Base-by-base conservation (phyloP, 306 rosid species). In the Chamaecrista fasciculata region DNA sequence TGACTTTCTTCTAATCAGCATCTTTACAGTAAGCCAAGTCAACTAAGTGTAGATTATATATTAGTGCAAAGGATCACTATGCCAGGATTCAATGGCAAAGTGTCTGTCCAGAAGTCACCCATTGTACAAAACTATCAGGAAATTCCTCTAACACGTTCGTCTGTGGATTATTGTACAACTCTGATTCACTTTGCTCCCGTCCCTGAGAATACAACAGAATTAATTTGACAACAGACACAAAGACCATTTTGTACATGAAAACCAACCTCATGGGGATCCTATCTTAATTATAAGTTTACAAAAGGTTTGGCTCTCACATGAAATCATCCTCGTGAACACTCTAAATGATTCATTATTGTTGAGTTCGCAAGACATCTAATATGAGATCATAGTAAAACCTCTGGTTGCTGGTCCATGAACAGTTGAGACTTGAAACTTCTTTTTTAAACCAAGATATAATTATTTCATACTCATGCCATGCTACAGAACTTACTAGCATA, bases 21-120 rank as follows among this genome's bases (percentile, higher is more conserved):
- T 56, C 46, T 37, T 59, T 39, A 9, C 46, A 44, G 62, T 63
- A 67, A 78, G 50, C 69, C 76, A 59, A 53, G 67, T 71, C 44
- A 71, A 67, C 46, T 56, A 67, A 43, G 24, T 61, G 15, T 67
- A 67, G 47, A 75, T 60, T 19, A 49, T 61, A 50, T 50, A 72
- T 64, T 50, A 43, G 9, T 44, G 61, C 25, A 42, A 59, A 66
- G 42, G 76, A 66, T 53, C 37, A 37, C 21, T 56, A 48, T 48
- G 56, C 69, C 69, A 66, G 76, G 26, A 52, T 81, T 89, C 79
- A 89, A 61, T 89, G 84, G 76, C 77, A 78, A 56, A 90, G 78
- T 23, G 91, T 80, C 85, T 83, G 91, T 55, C 96, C 94, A 51
- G 14, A 10, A 80, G 69, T 70, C 66, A 87, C 96, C 94, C 96